phyloP scores from a whole-genome alignment of 2,329 filamentous ascomycete species.

The Fusarium mexicanum region DNA sequence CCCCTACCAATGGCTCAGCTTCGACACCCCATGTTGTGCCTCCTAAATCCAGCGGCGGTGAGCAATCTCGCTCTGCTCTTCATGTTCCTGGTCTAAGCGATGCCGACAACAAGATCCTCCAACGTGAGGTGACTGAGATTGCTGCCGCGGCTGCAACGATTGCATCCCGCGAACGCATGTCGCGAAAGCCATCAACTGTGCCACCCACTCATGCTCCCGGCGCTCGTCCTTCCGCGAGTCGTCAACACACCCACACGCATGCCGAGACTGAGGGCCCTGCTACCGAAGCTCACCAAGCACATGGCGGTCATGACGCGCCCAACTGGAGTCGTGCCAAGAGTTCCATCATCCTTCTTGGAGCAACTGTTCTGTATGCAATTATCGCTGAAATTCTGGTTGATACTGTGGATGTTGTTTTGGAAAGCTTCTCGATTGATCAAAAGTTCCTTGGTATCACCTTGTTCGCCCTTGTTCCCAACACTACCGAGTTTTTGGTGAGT shows the following conservation, averaged over 20 bases:
- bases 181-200: slow-evolving; percentile 51
- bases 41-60: slow-evolving; percentile 64
- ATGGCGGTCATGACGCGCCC: slow-evolving; percentile 93
- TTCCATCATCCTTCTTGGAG: slow-evolving; percentile 85
- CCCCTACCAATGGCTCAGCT: slow-evolving; percentile 54
- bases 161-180: slow-evolving; percentile 76
- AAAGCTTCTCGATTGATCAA: slow-evolving; percentile 90
- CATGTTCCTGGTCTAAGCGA: slow-evolving; percentile 77
- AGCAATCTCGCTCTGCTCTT: slow-evolving; percentile 54
- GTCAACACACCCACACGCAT: slow-evolving; percentile 45
- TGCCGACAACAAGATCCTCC: slow-evolving; percentile 81
- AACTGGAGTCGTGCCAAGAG: slow-evolving; percentile 97
- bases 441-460: slow-evolving; percentile 97
- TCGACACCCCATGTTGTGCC: slow-evolving; percentile 79
- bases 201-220: slow-evolving; percentile 32
- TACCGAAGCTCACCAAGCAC: slow-evolving; percentile 50
- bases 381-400: slow-evolving; percentile 97
- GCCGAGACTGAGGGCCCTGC: slow-evolving; percentile 44
- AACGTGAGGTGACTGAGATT: slow-evolving; percentile 91
- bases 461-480: slow-evolving; percentile 97
- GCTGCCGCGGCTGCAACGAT: slow-evolving; percentile 90
- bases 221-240: slow-evolving; percentile 41
- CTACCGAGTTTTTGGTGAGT: slow-evolving; percentile 91
- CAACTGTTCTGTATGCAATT: slow-evolving; percentile 92
- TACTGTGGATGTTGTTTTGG: slow-evolving; percentile 94